Conservation (phyloP, 2,329 filamentous ascomycete species). For the Cordyceps farinosa region DNA sequence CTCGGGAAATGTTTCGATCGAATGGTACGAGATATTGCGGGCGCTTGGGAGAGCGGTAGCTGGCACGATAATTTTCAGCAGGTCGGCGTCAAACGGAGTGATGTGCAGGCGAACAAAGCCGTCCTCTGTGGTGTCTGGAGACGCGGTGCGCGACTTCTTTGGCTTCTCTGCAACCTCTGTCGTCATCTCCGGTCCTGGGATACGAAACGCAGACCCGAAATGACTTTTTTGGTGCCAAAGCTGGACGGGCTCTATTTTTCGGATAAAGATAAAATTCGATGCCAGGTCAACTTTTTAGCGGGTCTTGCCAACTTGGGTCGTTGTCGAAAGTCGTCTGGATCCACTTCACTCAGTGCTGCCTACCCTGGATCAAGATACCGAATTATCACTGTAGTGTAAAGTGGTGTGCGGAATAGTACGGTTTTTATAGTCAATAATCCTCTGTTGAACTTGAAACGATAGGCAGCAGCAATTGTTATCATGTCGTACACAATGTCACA, state of each 20-base stretch:
- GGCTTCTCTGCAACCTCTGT: background rate
- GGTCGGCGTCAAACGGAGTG: constrained; percentile 72
- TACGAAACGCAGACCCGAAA: background rate
- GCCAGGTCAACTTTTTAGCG: constrained; percentile 19
- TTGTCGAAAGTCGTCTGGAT: background rate
- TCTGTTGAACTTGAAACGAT: no score
- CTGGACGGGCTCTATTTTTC: background rate
- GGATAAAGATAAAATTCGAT: constrained; percentile 7
- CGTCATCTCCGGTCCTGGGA: constrained; percentile 14
- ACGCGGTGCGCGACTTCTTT: background rate
- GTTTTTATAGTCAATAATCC: no score
- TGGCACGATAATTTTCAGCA: constrained; percentile 70
- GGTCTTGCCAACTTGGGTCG: background rate
- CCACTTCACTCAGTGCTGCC: background rate
- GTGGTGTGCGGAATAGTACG: no score
- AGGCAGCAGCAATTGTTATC: no score
- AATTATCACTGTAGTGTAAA: no score
- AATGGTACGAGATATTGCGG: constrained; percentile 83
- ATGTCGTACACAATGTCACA: no score
- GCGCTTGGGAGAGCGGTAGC: constrained; percentile 62
- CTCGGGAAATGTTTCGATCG: constrained; percentile 82
- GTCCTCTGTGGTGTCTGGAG: constrained; percentile 21
- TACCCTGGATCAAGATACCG: background rate
- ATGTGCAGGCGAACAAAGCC: constrained; percentile 65
- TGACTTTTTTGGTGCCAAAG: background rate